Percentiles rank a stretch among this genome's conserved stretches.
phyloP scores from a whole-genome alignment of 2,329 filamentous ascomycete genomes.

The Aspergillus sp. region DNA sequence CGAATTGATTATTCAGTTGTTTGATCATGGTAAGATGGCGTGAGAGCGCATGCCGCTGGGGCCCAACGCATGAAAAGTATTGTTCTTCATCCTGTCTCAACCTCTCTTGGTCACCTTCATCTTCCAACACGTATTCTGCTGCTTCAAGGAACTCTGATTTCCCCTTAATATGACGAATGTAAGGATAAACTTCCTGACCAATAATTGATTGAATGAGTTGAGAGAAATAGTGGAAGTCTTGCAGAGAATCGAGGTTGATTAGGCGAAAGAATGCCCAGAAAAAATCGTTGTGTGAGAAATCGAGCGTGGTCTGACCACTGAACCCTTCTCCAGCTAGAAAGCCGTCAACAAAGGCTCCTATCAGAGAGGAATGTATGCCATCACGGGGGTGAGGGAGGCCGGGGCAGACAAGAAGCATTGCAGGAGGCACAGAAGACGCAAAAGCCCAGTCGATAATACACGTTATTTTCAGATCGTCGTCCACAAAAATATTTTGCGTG shows the following conservation, averaged over 20 bases:
- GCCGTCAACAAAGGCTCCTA: conserved; percentile 14
- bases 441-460: conserved; percentile 39
- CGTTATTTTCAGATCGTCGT: conserved; percentile 39
- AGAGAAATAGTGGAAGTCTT: neutral
- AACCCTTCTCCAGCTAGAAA: conserved; percentile 8
- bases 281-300: neutral
- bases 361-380: conserved; percentile 18
- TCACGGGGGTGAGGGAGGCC: conserved; percentile 30
- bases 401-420: conserved; percentile 26
- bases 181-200: neutral
- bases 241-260: neutral
- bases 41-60: no score
- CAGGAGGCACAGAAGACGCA: conserved; percentile 26
- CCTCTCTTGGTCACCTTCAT: neutral
- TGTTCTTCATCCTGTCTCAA: neutral
- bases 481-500: conserved; percentile 44
- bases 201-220: neutral
- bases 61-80: neutral
- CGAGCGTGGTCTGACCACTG: neutral
- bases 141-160: neutral
- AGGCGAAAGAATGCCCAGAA: neutral
- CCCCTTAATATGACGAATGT: neutral
- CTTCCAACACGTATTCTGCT: neutral
- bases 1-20: neutral
- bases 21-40: neutral